Conservation (phyloP, 139 green algal genomes). For the Asterochloris sp. region DNA sequence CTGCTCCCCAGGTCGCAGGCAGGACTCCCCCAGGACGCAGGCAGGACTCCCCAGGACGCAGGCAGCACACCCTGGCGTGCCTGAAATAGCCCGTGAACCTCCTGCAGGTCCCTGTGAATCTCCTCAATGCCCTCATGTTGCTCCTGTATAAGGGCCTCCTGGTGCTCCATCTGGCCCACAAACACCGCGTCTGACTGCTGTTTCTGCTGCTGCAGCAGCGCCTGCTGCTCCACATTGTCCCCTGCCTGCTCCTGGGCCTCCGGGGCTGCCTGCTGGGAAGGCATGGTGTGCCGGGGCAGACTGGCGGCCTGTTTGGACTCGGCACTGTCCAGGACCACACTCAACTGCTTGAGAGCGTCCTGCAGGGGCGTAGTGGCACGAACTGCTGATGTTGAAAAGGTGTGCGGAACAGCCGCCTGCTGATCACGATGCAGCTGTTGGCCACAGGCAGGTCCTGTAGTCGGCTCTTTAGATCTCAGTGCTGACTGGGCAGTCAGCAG, state of each 20-base stretch:
- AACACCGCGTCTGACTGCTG: conserved; percentile 34
- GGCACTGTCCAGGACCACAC: conserved; percentile 50
- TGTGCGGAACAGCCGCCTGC: too few relatives aligned
- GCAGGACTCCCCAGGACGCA: not conserved
- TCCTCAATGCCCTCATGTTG: conserved; percentile 71
- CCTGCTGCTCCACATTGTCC: conserved; percentile 16
- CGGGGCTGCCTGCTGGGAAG: not conserved
- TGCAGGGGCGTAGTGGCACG: not conserved
- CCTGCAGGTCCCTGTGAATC: conserved; percentile 53
- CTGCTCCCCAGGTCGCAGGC: too few relatives aligned
- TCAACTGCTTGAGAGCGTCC: conserved; percentile 53
- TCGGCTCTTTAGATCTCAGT: too few relatives aligned
- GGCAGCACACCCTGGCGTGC: not conserved
- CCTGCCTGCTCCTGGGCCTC: not conserved
- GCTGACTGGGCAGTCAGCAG: too few relatives aligned
- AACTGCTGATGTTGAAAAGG: too few relatives aligned
- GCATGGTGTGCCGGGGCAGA: conserved; percentile 38
- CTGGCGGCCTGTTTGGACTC: conserved; percentile 60
- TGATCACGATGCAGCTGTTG: too few relatives aligned
- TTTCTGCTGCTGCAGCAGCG: conserved; percentile 20
- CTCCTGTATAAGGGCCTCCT: conserved; percentile 85
- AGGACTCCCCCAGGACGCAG: not conserved
- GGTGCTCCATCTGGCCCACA: conserved; percentile 65
- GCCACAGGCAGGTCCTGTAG: too few relatives aligned
- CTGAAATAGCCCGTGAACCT: conserved; percentile 56